Evolutionary conservation across 2,329 filamentous ascomycete genomes (phyloP).

Genomic region (Talaromyces sp.): DNA sequence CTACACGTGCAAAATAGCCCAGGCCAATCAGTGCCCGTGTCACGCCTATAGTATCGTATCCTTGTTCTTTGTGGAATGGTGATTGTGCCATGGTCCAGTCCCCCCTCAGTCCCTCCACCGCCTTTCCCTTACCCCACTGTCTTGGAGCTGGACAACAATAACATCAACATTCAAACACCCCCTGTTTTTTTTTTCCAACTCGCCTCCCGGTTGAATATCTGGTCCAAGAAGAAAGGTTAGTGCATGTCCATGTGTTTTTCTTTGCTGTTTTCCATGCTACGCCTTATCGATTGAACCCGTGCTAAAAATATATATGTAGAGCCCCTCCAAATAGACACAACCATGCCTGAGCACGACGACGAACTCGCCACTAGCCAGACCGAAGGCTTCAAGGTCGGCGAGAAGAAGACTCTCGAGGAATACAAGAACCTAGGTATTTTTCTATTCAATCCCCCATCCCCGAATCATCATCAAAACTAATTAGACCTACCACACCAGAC

Average conservation of each 20-base stretch:
- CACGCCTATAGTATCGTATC: not conserved
- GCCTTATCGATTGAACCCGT: not conserved
- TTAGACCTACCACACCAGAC: constrained; percentile 40
- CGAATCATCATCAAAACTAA: not conserved
- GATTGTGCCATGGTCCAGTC: not conserved
- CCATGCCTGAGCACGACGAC: constrained; percentile 68
- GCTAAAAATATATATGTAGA: not conserved
- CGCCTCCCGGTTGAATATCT: not conserved
- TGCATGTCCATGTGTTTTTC: not conserved
- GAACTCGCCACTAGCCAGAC: constrained; percentile 84
- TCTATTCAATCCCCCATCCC: not conserved
- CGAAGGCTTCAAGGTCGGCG: constrained; percentile 94
- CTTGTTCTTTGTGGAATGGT: not conserved
- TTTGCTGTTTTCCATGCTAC: not conserved
- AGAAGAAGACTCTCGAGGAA: constrained; percentile 96
- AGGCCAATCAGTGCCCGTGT: not conserved
- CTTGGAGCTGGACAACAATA: not conserved
- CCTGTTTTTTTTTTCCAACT: not conserved
- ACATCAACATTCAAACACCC: not conserved
- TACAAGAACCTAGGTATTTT: constrained; percentile 82
- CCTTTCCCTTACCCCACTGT: constrained; percentile 26
- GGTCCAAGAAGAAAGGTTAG: not conserved
- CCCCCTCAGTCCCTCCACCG: constrained; percentile 21
- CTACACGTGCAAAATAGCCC: not conserved
- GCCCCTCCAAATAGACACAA: constrained; percentile 24